Conservation (phyloP, 176 grass and related monocot genomes). For the Lolium multiflorum region DNA sequence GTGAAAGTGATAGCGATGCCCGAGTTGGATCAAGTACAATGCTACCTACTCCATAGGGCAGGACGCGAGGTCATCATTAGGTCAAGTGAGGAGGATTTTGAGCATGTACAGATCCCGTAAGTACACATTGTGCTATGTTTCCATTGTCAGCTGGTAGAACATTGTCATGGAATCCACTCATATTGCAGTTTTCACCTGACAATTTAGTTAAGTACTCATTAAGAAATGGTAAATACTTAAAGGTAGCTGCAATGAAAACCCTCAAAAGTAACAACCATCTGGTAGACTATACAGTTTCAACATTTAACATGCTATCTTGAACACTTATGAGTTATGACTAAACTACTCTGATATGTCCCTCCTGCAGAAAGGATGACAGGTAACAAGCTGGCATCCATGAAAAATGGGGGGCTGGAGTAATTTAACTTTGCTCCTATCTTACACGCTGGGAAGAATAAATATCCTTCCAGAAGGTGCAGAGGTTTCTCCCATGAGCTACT, state of each 20-base stretch:
- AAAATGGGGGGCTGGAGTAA: neutral
- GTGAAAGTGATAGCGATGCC: conserved; percentile 32
- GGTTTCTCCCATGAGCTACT: neutral
- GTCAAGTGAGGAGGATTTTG: conserved; percentile 25
- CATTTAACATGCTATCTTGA: neutral
- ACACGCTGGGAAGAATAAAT: neutral
- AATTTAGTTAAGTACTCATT: neutral
- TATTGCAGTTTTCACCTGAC: neutral
- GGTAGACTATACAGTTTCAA: neutral
- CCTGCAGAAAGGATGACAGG: neutral
- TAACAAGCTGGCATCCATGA: neutral
- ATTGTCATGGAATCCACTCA: neutral
- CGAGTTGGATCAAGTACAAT: neutral
- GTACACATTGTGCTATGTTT: neutral
- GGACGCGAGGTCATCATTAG: conserved; percentile 14
- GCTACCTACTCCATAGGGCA: neutral
- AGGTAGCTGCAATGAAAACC: neutral
- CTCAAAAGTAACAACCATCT: neutral
- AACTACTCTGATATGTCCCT: conserved; percentile 8
- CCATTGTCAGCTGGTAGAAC: neutral
- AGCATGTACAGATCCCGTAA: conserved; percentile 33
- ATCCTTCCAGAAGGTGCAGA: neutral
- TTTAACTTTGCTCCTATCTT: neutral
- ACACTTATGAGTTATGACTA: neutral
- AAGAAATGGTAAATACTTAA: neutral